Base-by-base conservation (phyloP, 169 alveolate genomes). In the Cystoisospora suis region DNA sequence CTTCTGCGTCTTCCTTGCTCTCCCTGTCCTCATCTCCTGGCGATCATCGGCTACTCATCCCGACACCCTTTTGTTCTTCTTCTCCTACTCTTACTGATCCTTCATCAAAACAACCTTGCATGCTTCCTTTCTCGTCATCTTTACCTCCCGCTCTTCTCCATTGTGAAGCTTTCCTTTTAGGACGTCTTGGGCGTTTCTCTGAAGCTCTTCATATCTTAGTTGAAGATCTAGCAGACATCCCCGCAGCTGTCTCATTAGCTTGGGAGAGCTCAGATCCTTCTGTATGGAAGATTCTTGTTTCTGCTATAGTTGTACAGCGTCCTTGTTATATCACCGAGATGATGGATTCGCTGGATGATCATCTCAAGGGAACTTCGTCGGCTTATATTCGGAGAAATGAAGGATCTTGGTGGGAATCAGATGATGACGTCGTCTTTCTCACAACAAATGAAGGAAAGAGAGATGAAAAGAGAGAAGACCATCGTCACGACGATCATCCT, bases 231-330 rank as follows among this genome's bases (percentile, higher is more conserved):
- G 69, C 38, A 27, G 89, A 83, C 58, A 29, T 53, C 49, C 79
- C 77, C 20, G 89, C 65, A 6, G 89, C 89, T 0, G 89, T 53
- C 5, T 17, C 40, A 3, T 29, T 53, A 27, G 89, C 89, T 3
- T 45, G 77, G 69, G 77, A 49, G 29, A 47, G 59, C 58, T 20
- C 69, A 23, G 79, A 83, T 59, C 42, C 79, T 23, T 29, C 32
- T 42, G 53, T 83, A 6, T 83, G 89, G 89, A 45, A 83, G 59
- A 23, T n/a, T 49, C 89, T 83, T 12, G 59, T 83, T 23, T 5
- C 38, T 6, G 65, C 65, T 40, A 5, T 61, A 5, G 69, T 45
- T 29, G 47, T 44, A 34, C 65, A 75, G 86, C 53, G 45, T 1
- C 86, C 86, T 12, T 23, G 40, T 44, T 40, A 0, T 29, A 40